Evolutionary conservation across 768 basidiomycete species (phyloP).

Genomic region (Amanita muscaria): DNA sequence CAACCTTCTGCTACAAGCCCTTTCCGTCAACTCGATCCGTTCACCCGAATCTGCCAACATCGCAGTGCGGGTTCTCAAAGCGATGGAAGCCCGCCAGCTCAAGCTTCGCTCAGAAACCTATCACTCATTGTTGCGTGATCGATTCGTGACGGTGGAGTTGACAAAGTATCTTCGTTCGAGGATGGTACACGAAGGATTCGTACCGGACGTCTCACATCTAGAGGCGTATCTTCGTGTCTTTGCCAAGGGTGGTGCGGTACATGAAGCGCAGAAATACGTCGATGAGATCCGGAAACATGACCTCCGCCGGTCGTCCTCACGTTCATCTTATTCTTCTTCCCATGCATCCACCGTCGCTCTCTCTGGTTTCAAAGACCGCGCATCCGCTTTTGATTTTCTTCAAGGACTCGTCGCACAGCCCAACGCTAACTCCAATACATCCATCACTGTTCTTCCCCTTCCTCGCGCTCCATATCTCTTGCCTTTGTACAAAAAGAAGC

Average conservation of each 20-base stretch:
- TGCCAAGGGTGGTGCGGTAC: conserved; percentile 33
- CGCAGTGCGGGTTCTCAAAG: conserved; percentile 31
- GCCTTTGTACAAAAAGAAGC: conserved; percentile 17
- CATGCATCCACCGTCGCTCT: conserved; percentile 37
- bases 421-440: neutral
- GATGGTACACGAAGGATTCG: conserved; percentile 31
- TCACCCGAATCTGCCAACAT: conserved; percentile 31
- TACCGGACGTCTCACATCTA: conserved; percentile 34
- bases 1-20: conserved; percentile 46
- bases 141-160: conserved; percentile 42
- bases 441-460: neutral
- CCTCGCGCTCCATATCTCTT: conserved; percentile 9
- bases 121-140: conserved; percentile 36
- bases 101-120: conserved; percentile 34
- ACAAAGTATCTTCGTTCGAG: conserved; percentile 36
- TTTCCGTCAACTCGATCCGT: conserved; percentile 32
- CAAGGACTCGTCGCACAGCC: conserved; percentile 19
- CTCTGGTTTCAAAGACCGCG: conserved; percentile 29
- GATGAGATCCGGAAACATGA: conserved; percentile 23
- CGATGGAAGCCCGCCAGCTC: conserved; percentile 40
- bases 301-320: neutral
- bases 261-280: conserved; percentile 32
- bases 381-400: conserved; percentile 42
- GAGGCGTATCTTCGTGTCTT: conserved; percentile 42
- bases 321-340: conserved; percentile 13